Conservation (phyloP, 31 red algal species). For the Endocladia muricata region DNA sequence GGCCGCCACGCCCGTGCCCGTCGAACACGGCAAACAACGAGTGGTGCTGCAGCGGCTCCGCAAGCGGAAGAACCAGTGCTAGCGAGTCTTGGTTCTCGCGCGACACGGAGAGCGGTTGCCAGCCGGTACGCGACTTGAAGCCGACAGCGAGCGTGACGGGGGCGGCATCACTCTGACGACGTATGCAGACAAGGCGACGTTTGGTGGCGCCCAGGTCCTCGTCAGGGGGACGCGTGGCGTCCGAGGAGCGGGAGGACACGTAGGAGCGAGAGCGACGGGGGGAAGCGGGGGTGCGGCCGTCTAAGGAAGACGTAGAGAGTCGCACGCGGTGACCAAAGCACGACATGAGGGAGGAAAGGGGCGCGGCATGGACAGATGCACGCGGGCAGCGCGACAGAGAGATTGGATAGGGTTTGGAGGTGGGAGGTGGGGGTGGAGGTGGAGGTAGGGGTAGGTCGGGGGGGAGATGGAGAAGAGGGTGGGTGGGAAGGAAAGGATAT, state of each 20-base stretch:
- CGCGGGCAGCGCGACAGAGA: not conserved
- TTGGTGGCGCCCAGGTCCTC: slow-evolving; percentile 51
- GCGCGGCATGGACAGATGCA: too few relatives aligned
- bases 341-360: too few relatives aligned
- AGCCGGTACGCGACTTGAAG: slow-evolving; percentile 70
- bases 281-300: too few relatives aligned
- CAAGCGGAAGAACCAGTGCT: slow-evolving; percentile 45
- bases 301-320: too few relatives aligned
- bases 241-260: slow-evolving; percentile 3
- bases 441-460: not conserved
- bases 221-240: not conserved
- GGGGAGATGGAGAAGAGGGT: not conserved
- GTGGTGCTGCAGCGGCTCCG: slow-evolving; percentile 17
- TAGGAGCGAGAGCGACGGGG: too few relatives aligned
- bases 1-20: slow-evolving; percentile 68
- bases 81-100: slow-evolving; percentile 75
- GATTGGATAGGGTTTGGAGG: not conserved
- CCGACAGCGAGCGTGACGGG: slow-evolving; percentile 49
- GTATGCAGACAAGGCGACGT: slow-evolving; percentile 55
- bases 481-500: slow-evolving; percentile 2
- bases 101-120: slow-evolving; percentile 49
- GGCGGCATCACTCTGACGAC: slow-evolving; percentile 36
- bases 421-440: not conserved
- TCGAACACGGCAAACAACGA: slow-evolving; percentile 81
- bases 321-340: too few relatives aligned